Evolutionary conservation across 2,329 filamentous ascomycete genomes (phyloP), one percentile per base, ranked within the genome.

Genomic region (Sclerotinia borealis): DNA sequence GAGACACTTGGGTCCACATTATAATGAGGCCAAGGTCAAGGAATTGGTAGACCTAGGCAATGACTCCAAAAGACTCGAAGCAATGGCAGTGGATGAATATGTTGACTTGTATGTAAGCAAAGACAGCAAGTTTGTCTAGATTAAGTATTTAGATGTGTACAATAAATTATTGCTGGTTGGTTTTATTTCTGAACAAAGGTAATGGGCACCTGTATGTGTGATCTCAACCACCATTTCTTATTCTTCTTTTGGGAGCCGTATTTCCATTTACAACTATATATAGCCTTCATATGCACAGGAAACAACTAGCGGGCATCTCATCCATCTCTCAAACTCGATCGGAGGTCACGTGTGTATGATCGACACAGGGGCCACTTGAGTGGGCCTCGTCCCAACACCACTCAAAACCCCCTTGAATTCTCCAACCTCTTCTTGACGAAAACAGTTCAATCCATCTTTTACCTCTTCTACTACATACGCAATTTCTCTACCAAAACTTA

Each of bases 1-100:
- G 87, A 88, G 91, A 76, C 95, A 99, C 79, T 81, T 98, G 59
- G 85, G 84, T 72, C 90, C 90, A 61, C 93, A 97, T 81, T 96
- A 90, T 78, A 81, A 85, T 66, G 83, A 90, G 75, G 81, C 83
- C 55, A 87, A 88, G 74, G 91, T 97, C 59, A 85, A 93, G 79
- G 83, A 95, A 80, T 83, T 99, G 61, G 83, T 97, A 59, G 83
- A 91, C 69, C 80, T 98, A 59, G 90, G 90, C 71, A 85, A 88
- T 77, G 86, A 96, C 76, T 79, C 82, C 65, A 84, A 87, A 77
- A 86, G 83, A 77, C 80, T 98, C 62, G 91, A 96, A 80, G 79
- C 82, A 72, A 90, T 90, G 81, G 83, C 91, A 61, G 88, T 98
- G 39, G 93, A 99, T 77, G 86, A 95, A 80, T 98, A 97, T 75